Conservation (phyloP, 2,329 filamentous ascomycete species). For the Laburnicola sp. region DNA sequence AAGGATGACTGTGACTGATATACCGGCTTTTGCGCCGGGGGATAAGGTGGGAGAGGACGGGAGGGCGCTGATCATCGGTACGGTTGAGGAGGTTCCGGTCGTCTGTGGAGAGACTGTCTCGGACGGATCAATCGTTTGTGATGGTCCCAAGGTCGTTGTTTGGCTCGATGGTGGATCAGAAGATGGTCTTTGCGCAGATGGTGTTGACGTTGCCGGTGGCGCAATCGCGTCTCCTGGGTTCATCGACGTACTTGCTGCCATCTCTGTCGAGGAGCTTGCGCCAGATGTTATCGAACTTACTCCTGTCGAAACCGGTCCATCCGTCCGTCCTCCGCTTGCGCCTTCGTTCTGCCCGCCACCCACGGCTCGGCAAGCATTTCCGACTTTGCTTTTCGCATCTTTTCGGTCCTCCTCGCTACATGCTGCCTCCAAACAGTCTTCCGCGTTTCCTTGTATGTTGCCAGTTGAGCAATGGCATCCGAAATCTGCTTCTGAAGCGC, state of each 20-base stretch:
- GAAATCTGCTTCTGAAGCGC: conserved; percentile 23
- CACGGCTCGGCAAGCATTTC: conserved; percentile 5
- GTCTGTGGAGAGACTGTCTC: background rate
- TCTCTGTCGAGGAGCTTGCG: background rate
- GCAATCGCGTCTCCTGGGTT: background rate
- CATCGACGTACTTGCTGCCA: background rate
- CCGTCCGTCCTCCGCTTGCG: background rate
- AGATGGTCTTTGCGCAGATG: background rate
- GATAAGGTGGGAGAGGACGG: conserved; percentile 20
- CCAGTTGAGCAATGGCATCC: conserved; percentile 21
- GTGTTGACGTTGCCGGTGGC: background rate
- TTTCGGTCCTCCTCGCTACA: conserved; percentile 12
- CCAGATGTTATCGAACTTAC: background rate
- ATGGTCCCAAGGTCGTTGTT: background rate
- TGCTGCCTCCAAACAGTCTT: conserved; percentile 16
- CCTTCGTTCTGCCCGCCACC: background rate
- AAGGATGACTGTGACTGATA: conserved; percentile 20
- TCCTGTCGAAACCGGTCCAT: background rate
- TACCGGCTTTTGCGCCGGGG: conserved; percentile 27
- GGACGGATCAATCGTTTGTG: background rate
- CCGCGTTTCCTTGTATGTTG: conserved; percentile 13
- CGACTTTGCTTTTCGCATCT: conserved; percentile 14
- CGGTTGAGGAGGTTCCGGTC: background rate
- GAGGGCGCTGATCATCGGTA: conserved; percentile 17
- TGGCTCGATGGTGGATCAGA: background rate